These are phyloP conservation scores for Pythium myriotylum DNA, from an alignment of 352 stramenopile species.

Conservation along the genomic window DNA sequence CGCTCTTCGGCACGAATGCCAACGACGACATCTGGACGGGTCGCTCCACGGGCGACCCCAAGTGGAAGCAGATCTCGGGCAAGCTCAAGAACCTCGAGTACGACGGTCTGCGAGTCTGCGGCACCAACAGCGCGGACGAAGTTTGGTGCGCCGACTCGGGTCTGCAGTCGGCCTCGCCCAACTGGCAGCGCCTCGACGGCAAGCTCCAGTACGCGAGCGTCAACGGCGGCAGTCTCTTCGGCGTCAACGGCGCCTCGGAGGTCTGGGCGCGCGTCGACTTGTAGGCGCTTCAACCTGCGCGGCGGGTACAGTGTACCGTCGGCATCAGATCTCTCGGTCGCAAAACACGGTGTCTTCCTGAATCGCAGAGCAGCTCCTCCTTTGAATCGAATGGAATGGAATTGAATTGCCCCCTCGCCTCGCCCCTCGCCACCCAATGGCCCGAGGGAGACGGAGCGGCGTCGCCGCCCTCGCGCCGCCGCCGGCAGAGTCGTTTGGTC, in stretches of 20 bases:
- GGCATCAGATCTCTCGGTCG: too few relatives aligned
- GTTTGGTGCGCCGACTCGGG: constrained; percentile 26
- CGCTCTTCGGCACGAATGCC: constrained; percentile 28
- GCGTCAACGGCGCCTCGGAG: constrained; percentile 8
- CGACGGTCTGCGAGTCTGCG: constrained; percentile 30
- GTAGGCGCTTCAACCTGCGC: too few relatives aligned
- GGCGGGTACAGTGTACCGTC: too few relatives aligned
- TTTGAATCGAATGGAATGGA: constrained; percentile 9
- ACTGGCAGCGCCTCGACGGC: constrained; percentile 21
- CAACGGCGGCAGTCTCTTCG: constrained; percentile 11
- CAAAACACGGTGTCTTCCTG: too few relatives aligned
- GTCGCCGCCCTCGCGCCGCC: too few relatives aligned
- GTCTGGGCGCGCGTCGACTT: constrained; percentile 14
- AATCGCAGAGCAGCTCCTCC: background rate
- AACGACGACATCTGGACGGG: constrained; percentile 27
- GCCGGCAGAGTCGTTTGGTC: too few relatives aligned
- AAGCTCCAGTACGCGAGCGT: constrained; percentile 16
- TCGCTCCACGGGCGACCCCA: constrained; percentile 22
- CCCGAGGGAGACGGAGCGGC: too few relatives aligned
- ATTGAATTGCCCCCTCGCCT: too few relatives aligned
- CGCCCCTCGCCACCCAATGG: too few relatives aligned
- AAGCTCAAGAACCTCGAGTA: constrained; percentile 32
- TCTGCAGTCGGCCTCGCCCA: constrained; percentile 8
- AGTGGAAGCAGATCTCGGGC: constrained; percentile 26
- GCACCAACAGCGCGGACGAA: constrained; percentile 16